These are phyloP conservation scores for Coemansia sp. DNA, from an alignment of 192 early-diverging fungal species.

Conservation along the genomic window DNA sequence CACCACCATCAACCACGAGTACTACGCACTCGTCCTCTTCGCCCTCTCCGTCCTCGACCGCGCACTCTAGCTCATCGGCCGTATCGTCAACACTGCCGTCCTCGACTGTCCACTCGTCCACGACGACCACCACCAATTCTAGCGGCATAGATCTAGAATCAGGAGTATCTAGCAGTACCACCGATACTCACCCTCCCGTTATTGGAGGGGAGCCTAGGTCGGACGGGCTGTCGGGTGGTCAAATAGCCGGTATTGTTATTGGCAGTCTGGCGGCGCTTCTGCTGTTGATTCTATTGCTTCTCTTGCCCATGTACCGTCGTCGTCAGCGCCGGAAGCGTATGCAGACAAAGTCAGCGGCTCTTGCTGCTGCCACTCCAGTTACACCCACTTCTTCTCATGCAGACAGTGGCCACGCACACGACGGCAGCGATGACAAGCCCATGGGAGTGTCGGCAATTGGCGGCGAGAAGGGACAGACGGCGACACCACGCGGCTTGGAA, in stretches of 20 bases:
- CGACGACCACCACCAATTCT: background rate
- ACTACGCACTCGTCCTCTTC: background rate
- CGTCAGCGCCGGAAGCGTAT: conserved; percentile 30
- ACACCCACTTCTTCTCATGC: background rate
- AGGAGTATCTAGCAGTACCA: background rate
- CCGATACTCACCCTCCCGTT: background rate
- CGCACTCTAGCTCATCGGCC: background rate
- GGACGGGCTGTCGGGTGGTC: conserved; percentile 40
- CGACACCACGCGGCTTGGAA: background rate
- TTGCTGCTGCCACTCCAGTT: conserved; percentile 4
- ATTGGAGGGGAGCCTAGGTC: background rate
- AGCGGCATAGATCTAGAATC: background rate
- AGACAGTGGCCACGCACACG: background rate
- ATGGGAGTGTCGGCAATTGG: background rate
- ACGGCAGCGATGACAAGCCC: background rate
- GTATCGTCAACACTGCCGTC: background rate
- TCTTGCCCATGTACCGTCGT: conserved; percentile 36
- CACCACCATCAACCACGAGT: background rate
- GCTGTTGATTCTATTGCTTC: conserved; percentile 30
- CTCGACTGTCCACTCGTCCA: background rate
- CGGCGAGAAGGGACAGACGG: conserved; percentile 14
- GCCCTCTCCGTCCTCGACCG: background rate
- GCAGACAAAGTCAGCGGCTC: conserved; percentile 14
- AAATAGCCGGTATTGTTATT: conserved; percentile 42
- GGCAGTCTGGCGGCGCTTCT: conserved; percentile 31